Base-by-base conservation (phyloP, 164 flowering plant species). In the Buxus sempervirens region DNA sequence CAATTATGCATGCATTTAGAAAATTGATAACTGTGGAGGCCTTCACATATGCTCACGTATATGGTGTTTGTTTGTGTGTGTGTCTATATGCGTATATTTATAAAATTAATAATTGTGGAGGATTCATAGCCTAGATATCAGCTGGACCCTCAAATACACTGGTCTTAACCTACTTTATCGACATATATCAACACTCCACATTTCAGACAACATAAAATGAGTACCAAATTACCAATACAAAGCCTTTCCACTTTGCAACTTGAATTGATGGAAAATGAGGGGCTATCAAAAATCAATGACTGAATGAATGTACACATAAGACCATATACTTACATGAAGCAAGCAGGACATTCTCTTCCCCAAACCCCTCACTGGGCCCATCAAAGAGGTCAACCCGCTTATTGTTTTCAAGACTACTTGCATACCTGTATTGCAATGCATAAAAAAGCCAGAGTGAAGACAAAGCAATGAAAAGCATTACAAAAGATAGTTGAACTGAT, bases 311-410 rank as follows among this genome's bases (percentile, higher is more conserved):
- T 10, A 16, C 12, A 53, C 45, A 54, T 6, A 64, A 54, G 19
- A 38, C 13, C 10, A 68, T 25, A 36, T 60, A 55, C 91, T 82
- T 82, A 91, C 97, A 60, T 61, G 97, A 91, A 68, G 95, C 93
- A 53, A 86, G 81, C 76, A 84, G 68, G 24, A 72, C 90, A 82
- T 91, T 89, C 14, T 91, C 90, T 69, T 89, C 91, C 16, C 68
- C 82, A 70, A 71, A 71, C 16, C 74, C 87, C 71, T 88, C 95
- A 51, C 60, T 75, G 61, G 83, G 85, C 63, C 87, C 92, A 69
- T 86, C 95, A 73, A 88, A 89, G 60, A 89, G 86, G 72, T 91
- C 90, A 74, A 82, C 86, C 65, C 86, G 84, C 76, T 91, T 87
- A 81, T 66, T 74, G 38, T 85, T 85, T 54, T 81, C 89, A 78